phyloP scores from a whole-genome alignment of 768 basidiomycete species.

The Cystofilobasidium macerans region DNA sequence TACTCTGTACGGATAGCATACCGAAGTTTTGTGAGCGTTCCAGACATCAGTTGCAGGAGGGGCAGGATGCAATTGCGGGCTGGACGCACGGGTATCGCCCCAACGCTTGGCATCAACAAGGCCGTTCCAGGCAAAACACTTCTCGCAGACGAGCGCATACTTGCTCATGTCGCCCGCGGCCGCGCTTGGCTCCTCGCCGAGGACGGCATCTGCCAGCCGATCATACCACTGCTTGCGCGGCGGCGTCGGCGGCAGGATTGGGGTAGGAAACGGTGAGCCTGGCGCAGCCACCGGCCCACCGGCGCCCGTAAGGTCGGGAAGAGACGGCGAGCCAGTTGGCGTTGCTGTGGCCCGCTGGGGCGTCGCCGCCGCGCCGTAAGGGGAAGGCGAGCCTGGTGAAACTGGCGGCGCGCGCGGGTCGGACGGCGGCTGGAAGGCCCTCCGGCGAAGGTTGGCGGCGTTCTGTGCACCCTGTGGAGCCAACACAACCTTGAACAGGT shows the following conservation, averaged over 20 bases:
- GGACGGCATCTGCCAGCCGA: slow-evolving; percentile 70
- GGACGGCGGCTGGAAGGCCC: slow-evolving; percentile 13
- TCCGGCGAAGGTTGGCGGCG: slow-evolving; percentile 5
- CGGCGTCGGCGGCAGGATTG: slow-evolving; percentile 41
- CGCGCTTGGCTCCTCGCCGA: slow-evolving; percentile 57
- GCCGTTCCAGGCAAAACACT: slow-evolving; percentile 80
- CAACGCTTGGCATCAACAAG: slow-evolving; percentile 70
- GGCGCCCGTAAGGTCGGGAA: not conserved
- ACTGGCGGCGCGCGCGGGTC: slow-evolving; percentile 13
- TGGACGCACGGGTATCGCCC: slow-evolving; percentile 64
- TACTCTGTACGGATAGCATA: slow-evolving; percentile 50
- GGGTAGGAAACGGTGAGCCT: slow-evolving; percentile 25
- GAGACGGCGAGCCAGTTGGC: not conserved
- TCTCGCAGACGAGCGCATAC: slow-evolving; percentile 79
- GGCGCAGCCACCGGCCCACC: no score
- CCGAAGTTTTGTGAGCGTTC: not conserved
- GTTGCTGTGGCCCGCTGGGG: slow-evolving; percentile 4
- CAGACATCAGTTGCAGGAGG: not conserved
- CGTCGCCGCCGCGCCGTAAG: not conserved
- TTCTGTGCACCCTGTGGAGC: no score
- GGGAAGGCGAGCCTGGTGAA: slow-evolving; percentile 13
- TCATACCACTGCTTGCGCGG: slow-evolving; percentile 69
- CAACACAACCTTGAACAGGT: no score
- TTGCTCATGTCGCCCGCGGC: slow-evolving; percentile 32
- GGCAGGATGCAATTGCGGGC: not conserved